Conservation (phyloP, 371 early-diverging fungal species). For the Conidiobolus incongruus region DNA sequence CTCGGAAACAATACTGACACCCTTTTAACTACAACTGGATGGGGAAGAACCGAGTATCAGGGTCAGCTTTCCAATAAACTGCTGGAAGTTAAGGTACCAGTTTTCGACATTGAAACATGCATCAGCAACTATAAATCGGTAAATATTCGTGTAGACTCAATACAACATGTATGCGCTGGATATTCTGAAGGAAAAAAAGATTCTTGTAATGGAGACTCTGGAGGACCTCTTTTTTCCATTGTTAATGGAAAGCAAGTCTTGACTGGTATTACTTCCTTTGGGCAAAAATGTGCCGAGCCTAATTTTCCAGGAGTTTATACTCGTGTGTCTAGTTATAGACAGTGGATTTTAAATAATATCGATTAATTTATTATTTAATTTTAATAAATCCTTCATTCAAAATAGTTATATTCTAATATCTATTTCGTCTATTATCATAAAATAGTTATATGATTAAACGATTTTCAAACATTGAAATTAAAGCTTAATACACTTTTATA, state of each 20-base stretch:
- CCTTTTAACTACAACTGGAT: not conserved
- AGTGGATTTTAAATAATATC: too few species aligned
- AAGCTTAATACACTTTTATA: too few species aligned
- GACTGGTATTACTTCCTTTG: slow-evolving; percentile 1
- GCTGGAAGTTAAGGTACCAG: not conserved
- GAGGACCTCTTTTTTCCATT: not conserved
- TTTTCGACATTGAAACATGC: not conserved
- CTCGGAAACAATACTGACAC: not conserved
- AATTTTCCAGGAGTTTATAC: not conserved
- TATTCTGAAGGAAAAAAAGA: not conserved
- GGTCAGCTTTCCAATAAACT: not conserved
- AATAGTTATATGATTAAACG: too few species aligned
- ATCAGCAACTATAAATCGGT: not conserved
- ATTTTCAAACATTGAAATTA: too few species aligned
- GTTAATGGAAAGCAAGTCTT: not conserved
- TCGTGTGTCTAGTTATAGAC: too few species aligned
- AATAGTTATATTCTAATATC: too few species aligned
- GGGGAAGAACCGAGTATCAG: not conserved
- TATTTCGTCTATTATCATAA: too few species aligned
- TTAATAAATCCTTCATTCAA: too few species aligned
- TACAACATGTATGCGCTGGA: slow-evolving; percentile 3
- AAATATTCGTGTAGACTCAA: not conserved
- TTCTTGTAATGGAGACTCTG: slow-evolving; percentile 1
- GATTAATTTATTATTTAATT: too few species aligned
- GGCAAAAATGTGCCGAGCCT: not conserved